Base-by-base conservation (phyloP, 176 grass and related monocot genomes). In the Eleusine indica region DNA sequence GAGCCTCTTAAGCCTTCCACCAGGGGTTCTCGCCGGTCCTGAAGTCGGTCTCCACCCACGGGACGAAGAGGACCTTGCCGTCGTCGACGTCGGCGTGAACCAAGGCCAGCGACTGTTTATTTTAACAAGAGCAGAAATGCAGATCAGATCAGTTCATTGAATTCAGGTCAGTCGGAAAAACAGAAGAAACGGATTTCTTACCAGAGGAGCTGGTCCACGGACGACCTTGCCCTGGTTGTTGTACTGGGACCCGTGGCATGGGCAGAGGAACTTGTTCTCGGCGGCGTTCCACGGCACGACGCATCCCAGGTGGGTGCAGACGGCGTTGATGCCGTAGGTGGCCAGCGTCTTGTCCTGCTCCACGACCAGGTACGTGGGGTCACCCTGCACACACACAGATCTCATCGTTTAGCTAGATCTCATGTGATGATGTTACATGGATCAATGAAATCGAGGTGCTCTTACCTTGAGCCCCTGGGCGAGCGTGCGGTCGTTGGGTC, bases 261-360 rank as follows among this genome's bases (percentile, higher is more conserved):
- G 96, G 87, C 96, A 98, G 60, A 95, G 66, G 84, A 98, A 98
- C 80, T 95, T 98, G 85, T 95, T 98, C 87, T 98, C 96, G 21
- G 88, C 88, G 19, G 82, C 0, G 72, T 98, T 98, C 96, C 96
- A 98, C 7, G 96, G 93, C 61, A 98, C 96, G 54, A 98, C 96
- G 82, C 93, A 98, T 0, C 96, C 96, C 30, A 98, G 89, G 72
- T 98, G 96, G 49, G 96, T 98, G 90, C 96, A 98, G 14, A 98
- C 96, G 51, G 83, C 93, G 88, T 92, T 95, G 68, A 95, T 90
- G 3, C 89, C 91, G 85, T 83, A 98, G 72, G 93, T 89, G 29
- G 93, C 96, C 21, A 98, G 82, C n/a, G 76, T 88, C 87, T 83
- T 93, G 80, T 98, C 90, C 18, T 43, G 37, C 89, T 95, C 96